A percentile compares a stretch with the other conserved stretches of the same genome.
phyloP scores from a whole-genome alignment of 2,329 filamentous ascomycete genomes.

The Neonectria coccinea region DNA sequence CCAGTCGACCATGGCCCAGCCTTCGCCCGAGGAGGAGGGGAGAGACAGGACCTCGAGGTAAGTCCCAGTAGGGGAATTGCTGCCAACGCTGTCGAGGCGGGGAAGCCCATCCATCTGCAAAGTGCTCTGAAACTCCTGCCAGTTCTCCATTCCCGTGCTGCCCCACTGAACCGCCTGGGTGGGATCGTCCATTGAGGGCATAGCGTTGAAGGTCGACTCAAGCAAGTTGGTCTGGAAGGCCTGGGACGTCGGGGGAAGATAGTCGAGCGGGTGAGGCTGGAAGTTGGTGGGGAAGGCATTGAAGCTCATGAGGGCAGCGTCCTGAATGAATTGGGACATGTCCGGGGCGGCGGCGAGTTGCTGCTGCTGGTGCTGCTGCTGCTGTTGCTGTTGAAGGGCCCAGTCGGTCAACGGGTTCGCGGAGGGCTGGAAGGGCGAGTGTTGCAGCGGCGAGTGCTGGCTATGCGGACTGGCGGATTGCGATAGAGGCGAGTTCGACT shows the following conservation, averaged over 20 bases:
- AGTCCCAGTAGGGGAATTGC: conserved; percentile 60
- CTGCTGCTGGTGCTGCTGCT: conserved; percentile 53
- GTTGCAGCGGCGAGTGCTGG: conserved; percentile 62
- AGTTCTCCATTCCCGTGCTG: conserved; percentile 73
- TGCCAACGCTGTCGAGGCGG: conserved; percentile 57
- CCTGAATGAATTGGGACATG: conserved; percentile 66
- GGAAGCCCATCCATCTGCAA: conserved; percentile 64
- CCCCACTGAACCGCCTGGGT: conserved; percentile 70
- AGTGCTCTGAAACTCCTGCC: conserved; percentile 80
- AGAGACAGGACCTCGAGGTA: conserved; percentile 90
- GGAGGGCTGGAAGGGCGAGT: conserved; percentile 66
- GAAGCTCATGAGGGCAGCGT: conserved; percentile 67
- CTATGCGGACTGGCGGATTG: conserved; percentile 65
- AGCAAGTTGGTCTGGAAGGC: conserved; percentile 72
- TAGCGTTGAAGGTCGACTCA: conserved; percentile 70
- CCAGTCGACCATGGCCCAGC: conserved; percentile 85
- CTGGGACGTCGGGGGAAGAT: conserved; percentile 72
- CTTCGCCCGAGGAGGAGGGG: conserved; percentile 83
- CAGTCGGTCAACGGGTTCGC: conserved; percentile 70
- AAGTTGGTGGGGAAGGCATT: conserved; percentile 64
- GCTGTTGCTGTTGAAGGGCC: conserved; percentile 69
- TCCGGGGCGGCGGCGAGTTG: conserved; percentile 58
- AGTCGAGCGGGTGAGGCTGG: conserved; percentile 69
- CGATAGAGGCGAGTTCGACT: conserved; percentile 62
- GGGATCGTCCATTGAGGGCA: conserved; percentile 68